phyloP scores from a whole-genome alignment of 345 rosid species.

The Aegle marmelos region DNA sequence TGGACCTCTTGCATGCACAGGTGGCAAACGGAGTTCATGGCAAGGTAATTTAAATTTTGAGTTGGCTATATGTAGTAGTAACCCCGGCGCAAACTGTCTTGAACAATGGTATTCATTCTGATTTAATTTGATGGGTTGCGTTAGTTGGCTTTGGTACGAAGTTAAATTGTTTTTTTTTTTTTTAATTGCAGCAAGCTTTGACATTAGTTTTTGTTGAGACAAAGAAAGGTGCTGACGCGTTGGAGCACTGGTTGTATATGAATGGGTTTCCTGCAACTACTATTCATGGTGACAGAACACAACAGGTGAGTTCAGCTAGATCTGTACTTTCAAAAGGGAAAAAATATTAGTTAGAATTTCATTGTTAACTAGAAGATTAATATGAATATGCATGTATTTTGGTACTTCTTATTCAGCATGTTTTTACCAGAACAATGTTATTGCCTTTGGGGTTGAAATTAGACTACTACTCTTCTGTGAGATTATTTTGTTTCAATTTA shows the following conservation, averaged over 20 bases:
- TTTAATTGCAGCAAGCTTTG: constrained; percentile 77
- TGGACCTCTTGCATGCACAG: constrained; percentile 99
- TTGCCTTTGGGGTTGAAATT: no score
- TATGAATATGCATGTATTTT: background rate
- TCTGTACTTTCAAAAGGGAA: background rate
- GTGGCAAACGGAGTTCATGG: constrained; percentile 64
- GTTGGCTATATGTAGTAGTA: background rate
- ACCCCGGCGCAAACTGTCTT: background rate
- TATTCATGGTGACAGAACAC: constrained; percentile 95
- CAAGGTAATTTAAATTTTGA: constrained; percentile 51
- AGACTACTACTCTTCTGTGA: no score
- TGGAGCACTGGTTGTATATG: constrained; percentile 80
- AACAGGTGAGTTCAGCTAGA: constrained; percentile 48
- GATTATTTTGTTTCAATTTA: no score
- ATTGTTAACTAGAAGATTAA: background rate
- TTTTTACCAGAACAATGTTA: no score
- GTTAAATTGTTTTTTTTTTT: background rate
- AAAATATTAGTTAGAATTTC: background rate
- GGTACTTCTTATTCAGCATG: background rate
- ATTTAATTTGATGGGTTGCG: background rate
- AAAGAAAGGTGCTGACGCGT: constrained; percentile 89
- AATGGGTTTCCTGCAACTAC: constrained; percentile 94
- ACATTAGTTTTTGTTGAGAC: constrained; percentile 99
- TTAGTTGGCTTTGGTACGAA: background rate
- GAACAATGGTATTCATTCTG: background rate